These are phyloP conservation scores for Prunus dulcis DNA, from an alignment of 306 rosid species.

Conservation along the genomic window DNA sequence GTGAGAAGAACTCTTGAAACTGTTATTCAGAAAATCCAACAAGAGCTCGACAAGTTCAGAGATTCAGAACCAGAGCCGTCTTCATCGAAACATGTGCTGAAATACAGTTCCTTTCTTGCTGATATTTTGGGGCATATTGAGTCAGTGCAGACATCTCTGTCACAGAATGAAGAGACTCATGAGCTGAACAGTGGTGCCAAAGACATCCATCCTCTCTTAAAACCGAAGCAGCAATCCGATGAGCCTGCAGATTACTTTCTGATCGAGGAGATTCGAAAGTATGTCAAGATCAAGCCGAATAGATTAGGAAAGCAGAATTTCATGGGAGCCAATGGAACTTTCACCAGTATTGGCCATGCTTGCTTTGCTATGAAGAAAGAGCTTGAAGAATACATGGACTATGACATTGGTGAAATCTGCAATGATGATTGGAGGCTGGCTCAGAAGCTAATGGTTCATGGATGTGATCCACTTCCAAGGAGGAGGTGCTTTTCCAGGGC, in stretches of 20 bases:
- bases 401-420: conserved; percentile 73
- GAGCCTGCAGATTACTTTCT: conserved; percentile 59
- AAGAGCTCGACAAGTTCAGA: conserved; percentile 35
- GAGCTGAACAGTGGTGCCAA: background rate
- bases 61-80: conserved; percentile 23
- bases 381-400: conserved; percentile 75
- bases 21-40: conserved; percentile 48
- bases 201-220: conserved; percentile 40
- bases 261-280: conserved; percentile 69
- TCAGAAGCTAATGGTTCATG: conserved; percentile 79
- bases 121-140: conserved; percentile 61
- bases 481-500: conserved; percentile 65
- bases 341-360: conserved; percentile 74
- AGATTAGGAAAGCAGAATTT: conserved; percentile 68
- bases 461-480: conserved; percentile 79
- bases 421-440: conserved; percentile 80
- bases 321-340: conserved; percentile 81
- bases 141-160: conserved; percentile 32
- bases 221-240: conserved; percentile 32
- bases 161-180: conserved; percentile 2
- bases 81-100: conserved; percentile 18
- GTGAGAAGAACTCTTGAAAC: conserved; percentile 25
- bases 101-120: conserved; percentile 48
- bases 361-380: conserved; percentile 64
- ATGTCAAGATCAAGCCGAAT: conserved; percentile 62